These are phyloP conservation scores for Pleurotus platypus DNA, from an alignment of 768 basidiomycete species.

Conservation along the genomic window DNA sequence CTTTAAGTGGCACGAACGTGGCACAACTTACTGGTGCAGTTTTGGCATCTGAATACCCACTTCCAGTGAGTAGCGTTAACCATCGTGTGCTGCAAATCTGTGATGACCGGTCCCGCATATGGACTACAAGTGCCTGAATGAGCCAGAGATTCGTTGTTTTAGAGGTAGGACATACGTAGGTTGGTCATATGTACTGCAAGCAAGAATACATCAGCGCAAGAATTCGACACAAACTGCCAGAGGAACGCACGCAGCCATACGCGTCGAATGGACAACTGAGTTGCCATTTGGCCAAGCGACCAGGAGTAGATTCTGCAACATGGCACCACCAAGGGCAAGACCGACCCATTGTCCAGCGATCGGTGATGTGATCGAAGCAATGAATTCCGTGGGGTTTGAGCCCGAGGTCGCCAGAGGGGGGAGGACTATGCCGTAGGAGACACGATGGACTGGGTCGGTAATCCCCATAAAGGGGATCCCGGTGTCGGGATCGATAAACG, in stretches of 20 bases:
- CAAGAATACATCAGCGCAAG: neutral
- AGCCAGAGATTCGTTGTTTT: neutral
- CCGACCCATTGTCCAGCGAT: constrained; percentile 54
- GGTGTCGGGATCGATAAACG: constrained; percentile 48
- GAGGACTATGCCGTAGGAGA: constrained; percentile 49
- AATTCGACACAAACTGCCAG: neutral
- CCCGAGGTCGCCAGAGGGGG: constrained; percentile 41
- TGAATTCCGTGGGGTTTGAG: constrained; percentile 47
- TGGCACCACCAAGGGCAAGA: constrained; percentile 47
- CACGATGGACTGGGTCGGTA: constrained; percentile 36
- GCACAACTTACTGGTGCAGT: constrained; percentile 50
- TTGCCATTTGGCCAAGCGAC: constrained; percentile 61
- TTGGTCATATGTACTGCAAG: constrained; percentile 42
- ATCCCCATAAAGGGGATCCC: constrained; percentile 51
- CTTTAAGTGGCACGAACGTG: neutral
- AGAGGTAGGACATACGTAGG: constrained; percentile 35
- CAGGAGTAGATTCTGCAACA: constrained; percentile 53
- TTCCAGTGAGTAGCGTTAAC: constrained; percentile 65
- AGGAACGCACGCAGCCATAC: constrained; percentile 47
- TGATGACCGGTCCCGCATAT: constrained; percentile 48
- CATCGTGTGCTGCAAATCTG: constrained; percentile 43
- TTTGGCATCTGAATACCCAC: constrained; percentile 65
- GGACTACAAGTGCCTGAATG: constrained; percentile 20
- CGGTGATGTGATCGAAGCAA: constrained; percentile 60
- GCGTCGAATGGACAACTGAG: constrained; percentile 47